phyloP scores from a whole-genome alignment of 1,284 basidiomycete genomes.

The Leccinum pachyderme region DNA sequence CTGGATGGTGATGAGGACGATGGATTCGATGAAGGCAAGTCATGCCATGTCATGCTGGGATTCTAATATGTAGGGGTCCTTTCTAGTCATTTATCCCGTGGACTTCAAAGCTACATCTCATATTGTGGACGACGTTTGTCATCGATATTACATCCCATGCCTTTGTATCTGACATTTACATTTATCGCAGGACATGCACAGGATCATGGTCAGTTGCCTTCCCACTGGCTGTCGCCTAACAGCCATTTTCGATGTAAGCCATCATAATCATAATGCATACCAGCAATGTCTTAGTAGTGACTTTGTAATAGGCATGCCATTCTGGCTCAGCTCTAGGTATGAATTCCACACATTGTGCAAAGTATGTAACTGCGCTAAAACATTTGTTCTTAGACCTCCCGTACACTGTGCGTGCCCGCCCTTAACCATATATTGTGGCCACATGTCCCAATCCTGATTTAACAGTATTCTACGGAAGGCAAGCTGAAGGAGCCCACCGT shows the following conservation, averaged over 20 bases:
- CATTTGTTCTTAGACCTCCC: constrained; percentile 46
- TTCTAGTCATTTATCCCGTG: constrained; percentile 79
- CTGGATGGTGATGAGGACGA: constrained; percentile 41
- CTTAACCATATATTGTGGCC: not conserved
- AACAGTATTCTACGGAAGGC: constrained; percentile 86
- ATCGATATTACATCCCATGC: not conserved
- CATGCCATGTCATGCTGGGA: not conserved
- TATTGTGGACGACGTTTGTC: constrained; percentile 81
- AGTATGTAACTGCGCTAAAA: constrained; percentile 3
- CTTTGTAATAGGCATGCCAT: constrained; percentile 53
- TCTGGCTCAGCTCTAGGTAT: constrained; percentile 65
- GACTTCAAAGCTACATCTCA: constrained; percentile 72
- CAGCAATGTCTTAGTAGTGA: not conserved
- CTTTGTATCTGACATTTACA: constrained; percentile 7
- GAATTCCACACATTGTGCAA: constrained; percentile 9
- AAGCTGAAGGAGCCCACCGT: constrained; percentile 92
- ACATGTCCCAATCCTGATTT: not conserved
- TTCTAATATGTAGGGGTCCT: not conserved
- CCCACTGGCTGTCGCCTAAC: constrained; percentile 86
- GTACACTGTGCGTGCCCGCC: constrained; percentile 46
- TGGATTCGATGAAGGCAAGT: constrained; percentile 38
- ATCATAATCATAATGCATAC: not conserved
- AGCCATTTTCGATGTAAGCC: constrained; percentile 79
- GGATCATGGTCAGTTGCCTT: constrained; percentile 70
- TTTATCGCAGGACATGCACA: constrained; percentile 56